Conservation (phyloP, 2,329 filamentous ascomycete species). For the Botryosphaeria dothidea region DNA sequence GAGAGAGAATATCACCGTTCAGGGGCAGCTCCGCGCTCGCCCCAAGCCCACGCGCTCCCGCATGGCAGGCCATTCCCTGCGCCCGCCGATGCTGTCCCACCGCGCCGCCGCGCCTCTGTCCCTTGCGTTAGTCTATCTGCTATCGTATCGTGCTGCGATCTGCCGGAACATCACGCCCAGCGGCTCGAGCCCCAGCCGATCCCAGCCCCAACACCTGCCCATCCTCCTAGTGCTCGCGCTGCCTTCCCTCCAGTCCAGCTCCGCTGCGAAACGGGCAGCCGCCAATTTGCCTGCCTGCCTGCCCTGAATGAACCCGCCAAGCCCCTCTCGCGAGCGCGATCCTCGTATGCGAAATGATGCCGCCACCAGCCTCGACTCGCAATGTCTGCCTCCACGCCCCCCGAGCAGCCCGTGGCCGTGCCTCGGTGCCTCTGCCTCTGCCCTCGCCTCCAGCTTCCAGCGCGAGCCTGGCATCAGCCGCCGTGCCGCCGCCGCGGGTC, state of each 20-base stretch:
- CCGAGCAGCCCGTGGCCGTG: neutral
- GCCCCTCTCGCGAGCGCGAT: neutral
- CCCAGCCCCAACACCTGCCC: neutral
- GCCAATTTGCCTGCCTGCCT: neutral
- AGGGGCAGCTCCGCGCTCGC: neutral
- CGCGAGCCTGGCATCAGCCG: no score
- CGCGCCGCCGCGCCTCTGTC: neutral
- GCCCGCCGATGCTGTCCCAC: neutral
- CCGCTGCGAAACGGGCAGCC: neutral
- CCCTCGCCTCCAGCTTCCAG: no score
- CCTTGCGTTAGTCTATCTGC: neutral
- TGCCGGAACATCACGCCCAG: neutral
- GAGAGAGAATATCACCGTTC: neutral
- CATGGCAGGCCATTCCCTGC: constrained; percentile 1
- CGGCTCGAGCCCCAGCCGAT: neutral
- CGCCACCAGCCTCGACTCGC: neutral
- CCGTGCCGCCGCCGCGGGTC: no score
- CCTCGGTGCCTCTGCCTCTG: no score
- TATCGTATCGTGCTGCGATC: neutral
- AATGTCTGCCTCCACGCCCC: neutral
- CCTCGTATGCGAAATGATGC: constrained; percentile 14
- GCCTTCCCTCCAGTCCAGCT: neutral
- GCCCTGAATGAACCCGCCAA: neutral
- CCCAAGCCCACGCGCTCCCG: neutral
- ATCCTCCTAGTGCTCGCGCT: neutral